Evolutionary conservation across 2,329 filamentous ascomycete genomes (phyloP), one percentile per base, ranked within the genome.

Genomic region (Penicillium concentricum): DNA sequence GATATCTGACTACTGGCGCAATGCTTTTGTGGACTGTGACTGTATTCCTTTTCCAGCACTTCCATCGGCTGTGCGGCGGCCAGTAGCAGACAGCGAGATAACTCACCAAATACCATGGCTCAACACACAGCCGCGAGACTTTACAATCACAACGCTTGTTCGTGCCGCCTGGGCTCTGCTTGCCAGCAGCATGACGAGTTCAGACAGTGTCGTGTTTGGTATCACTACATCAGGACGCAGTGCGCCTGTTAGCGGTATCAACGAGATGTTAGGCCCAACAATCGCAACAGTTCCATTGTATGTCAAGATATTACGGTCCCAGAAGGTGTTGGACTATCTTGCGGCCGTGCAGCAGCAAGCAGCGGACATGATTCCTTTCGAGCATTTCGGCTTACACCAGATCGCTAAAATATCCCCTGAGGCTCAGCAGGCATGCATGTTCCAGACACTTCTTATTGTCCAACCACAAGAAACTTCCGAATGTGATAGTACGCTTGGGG

Each of bases 341-440:
- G 75, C 80, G 44, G 68, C 72, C 2, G 76, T 87, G 3, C 83
- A 87, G 38, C 70, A 79, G 20, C 78, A 81, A 51, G 80, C 78
- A 0, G 74, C 82, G 0, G 71, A 76, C 5, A 79, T 82, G 54
- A 84, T 85, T 2, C 80, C 83, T 0, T 80, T 84, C 62, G 82
- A 88, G 71, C 84, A 88, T 66, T 78, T 82, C 8, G 77, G 76
- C 3, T 51, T 79, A 7, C 76, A 77, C 45, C 72, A 76, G 47
- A 78, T 79, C 56, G 80, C 83, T 15, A 74, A 76, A 15, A 68
- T 84, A 13, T 81, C 80, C 58, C 71, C 78, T 1, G 70, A 73
- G 39, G 67, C 71, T 6, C 65, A 67, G 7, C 60, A 65, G 9
- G 74, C 74, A 20, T 77, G 75, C 57, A 67, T 73, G 12, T 76